phyloP scores from a whole-genome alignment of 306 rosid genomes.

The Prunus mira region DNA sequence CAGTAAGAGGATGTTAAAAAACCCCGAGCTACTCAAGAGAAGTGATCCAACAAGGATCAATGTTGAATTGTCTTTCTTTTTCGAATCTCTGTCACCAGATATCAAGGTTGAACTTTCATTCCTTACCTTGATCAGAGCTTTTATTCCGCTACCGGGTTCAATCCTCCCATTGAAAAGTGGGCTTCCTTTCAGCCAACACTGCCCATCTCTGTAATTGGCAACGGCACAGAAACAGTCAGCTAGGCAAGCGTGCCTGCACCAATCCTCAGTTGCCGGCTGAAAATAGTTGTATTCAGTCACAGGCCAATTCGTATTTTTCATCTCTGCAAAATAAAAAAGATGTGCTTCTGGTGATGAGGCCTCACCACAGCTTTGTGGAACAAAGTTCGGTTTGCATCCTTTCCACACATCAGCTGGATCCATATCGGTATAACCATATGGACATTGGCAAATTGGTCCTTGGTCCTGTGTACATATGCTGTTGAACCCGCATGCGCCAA shows the following conservation, averaged over 20 bases:
- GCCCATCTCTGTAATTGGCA: conserved; percentile 25
- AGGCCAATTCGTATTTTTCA: conserved; percentile 20
- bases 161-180: conserved; percentile 51
- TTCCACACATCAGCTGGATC: conserved; percentile 32
- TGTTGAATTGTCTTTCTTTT: conserved; percentile 17
- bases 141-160: background rate
- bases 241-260: conserved; percentile 31
- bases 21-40: conserved; percentile 40
- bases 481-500: conserved; percentile 32
- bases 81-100: background rate
- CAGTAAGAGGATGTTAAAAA: conserved; percentile 27
- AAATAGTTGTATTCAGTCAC: background rate
- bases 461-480: conserved; percentile 23
- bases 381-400: conserved; percentile 37
- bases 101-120: conserved; percentile 25
- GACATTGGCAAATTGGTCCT: conserved; percentile 28
- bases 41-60: conserved; percentile 28
- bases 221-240: conserved; percentile 50
- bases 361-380: conserved; percentile 31
- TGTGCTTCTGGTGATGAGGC: background rate
- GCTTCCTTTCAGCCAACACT: conserved; percentile 43
- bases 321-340: conserved; percentile 12
- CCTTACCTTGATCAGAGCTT: conserved; percentile 40
- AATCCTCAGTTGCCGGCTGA: conserved; percentile 8
- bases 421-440: conserved; percentile 20